A percentile compares a stretch with the other conserved stretches of the same genome.
Conservation (phyloP, 1,139 yeast genomes). For the Geotrichum macrosporum region DNA sequence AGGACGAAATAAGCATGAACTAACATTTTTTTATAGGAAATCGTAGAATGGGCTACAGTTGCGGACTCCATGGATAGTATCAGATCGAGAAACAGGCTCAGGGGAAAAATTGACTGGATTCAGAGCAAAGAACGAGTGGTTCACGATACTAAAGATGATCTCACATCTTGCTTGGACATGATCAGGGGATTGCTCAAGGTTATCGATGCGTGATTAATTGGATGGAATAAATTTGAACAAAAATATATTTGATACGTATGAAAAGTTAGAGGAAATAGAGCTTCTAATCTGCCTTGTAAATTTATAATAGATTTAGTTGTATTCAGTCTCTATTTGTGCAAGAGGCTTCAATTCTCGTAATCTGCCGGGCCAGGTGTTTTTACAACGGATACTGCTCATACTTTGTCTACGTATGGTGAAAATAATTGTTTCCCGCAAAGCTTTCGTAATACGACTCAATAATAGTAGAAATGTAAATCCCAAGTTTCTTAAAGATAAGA, state of each 20-base stretch:
- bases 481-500: no score
- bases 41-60: slow-evolving; percentile 21
- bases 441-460: no score
- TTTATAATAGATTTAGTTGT: no score
- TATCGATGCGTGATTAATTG: slow-evolving; percentile 8
- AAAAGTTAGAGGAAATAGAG: no score
- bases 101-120: slow-evolving; percentile 21
- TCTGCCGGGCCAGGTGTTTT: slow-evolving; percentile 17
- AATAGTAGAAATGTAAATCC: no score
- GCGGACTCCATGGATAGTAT: slow-evolving; percentile 21
- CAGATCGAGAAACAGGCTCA: slow-evolving; percentile 16
- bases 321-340: slow-evolving; percentile 13
- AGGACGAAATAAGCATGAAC: not conserved
- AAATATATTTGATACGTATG: not conserved
- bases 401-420: not conserved
- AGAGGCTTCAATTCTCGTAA: slow-evolving; percentile 17
- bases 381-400: slow-evolving; percentile 7
- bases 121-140: slow-evolving; percentile 16
- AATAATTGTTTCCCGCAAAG: slow-evolving; percentile 6
- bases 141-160: slow-evolving; percentile 14
- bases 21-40: slow-evolving; percentile 11
- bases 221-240: not conserved
- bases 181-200: slow-evolving; percentile 19
- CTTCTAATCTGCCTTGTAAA: not conserved
- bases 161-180: slow-evolving; percentile 18